phyloP scores from a whole-genome alignment of 73 alveolate species.

The Durusdinium trenchii region DNA sequence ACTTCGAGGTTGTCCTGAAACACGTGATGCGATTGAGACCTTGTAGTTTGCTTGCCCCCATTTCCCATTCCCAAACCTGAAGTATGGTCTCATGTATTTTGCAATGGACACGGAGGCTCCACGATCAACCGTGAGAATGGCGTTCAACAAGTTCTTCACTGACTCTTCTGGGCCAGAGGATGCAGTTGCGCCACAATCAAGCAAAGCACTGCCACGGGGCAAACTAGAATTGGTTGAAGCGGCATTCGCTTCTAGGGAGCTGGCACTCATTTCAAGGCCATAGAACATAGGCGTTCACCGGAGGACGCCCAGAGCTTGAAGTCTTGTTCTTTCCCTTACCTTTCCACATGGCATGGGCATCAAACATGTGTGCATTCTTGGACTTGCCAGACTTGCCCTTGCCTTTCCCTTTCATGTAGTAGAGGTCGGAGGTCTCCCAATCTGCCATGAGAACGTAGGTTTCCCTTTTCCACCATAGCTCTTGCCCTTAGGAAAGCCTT shows the following conservation, averaged over 20 bases:
- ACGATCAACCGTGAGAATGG: not conserved
- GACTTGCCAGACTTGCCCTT: not conserved
- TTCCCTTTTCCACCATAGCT: too few species aligned
- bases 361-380: not conserved
- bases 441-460: too few species aligned
- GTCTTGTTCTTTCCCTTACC: not conserved
- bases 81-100: not conserved
- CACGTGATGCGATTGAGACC: too few species aligned
- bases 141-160: not conserved
- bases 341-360: not conserved
- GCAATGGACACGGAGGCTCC: not conserved
- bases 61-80: conserved; percentile 15
- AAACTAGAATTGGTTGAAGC: too few species aligned
- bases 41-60: too few species aligned
- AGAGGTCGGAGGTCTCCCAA: too few species aligned
- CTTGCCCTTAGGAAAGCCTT: too few species aligned
- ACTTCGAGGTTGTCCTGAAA: not conserved
- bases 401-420: not conserved
- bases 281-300: not conserved
- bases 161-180: not conserved
- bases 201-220: not conserved
- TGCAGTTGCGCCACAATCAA: not conserved
- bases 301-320: not conserved
- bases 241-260: too few species aligned
- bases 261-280: too few species aligned